phyloP scores from a whole-genome alignment of 129 eudicot genomes.

The Centella asiatica region DNA sequence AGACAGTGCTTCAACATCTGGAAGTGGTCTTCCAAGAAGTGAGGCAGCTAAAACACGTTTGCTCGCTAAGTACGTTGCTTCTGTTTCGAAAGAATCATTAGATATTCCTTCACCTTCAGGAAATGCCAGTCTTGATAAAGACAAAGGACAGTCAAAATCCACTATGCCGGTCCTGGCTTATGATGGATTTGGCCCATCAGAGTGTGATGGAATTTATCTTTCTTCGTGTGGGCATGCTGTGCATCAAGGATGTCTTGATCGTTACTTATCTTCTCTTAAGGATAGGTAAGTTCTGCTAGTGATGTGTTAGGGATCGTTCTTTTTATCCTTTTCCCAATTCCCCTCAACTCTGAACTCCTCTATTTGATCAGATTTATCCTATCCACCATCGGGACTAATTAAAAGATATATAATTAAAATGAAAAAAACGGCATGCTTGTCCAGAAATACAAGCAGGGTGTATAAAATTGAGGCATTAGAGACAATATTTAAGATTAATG shows the following conservation, averaged over 20 bases:
- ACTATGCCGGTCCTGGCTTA: constrained; percentile 20
- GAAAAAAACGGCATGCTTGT: too few relatives aligned
- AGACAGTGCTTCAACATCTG: constrained; percentile 20
- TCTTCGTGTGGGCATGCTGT: constrained; percentile 99
- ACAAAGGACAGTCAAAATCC: constrained; percentile 34
- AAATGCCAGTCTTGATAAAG: constrained; percentile 25
- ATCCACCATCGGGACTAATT: too few relatives aligned
- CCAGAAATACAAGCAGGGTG: too few relatives aligned
- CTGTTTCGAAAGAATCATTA: constrained; percentile 41
- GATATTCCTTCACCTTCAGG: constrained; percentile 52
- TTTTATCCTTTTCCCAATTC: too few relatives aligned
- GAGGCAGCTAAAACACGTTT: constrained; percentile 38
- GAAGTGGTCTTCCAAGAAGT: constrained; percentile 24
- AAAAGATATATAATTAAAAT: too few relatives aligned
- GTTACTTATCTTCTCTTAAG: constrained; percentile 74
- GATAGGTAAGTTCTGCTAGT: constrained; percentile 55
- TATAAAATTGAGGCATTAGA: too few relatives aligned
- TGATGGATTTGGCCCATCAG: constrained; percentile 64
- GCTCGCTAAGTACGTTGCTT: constrained; percentile 77
- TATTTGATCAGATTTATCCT: too few relatives aligned
- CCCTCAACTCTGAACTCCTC: too few relatives aligned
- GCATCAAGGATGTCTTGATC: constrained; percentile 94
- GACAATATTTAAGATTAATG: too few relatives aligned
- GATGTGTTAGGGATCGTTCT: too few relatives aligned
- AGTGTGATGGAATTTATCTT: constrained; percentile 63